Conservation (phyloP, 306 rosid genomes). For the Begonia peltatifolia region DNA sequence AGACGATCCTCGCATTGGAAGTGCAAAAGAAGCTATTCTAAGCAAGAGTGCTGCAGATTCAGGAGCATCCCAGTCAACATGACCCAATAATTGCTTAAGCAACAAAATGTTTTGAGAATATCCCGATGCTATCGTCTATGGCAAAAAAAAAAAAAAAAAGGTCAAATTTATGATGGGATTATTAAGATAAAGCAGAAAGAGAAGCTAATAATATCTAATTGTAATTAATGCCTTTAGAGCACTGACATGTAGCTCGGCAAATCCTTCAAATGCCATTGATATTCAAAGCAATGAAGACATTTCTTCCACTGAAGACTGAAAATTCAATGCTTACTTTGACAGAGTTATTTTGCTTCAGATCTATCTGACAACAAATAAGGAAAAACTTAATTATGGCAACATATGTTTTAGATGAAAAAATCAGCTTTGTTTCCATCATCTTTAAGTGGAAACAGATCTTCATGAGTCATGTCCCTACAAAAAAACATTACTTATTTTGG, state of each 20-base stretch:
- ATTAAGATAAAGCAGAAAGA: background rate
- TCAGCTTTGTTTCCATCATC: slow-evolving; percentile 47
- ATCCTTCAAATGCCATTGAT: slow-evolving; percentile 82
- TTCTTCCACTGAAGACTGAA: slow-evolving; percentile 41
- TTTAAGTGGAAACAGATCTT: slow-evolving; percentile 55
- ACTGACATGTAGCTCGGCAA: slow-evolving; percentile 73
- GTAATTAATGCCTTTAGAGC: slow-evolving; percentile 69
- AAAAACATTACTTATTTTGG: background rate
- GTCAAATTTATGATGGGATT: background rate
- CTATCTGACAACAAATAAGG: slow-evolving; percentile 61
- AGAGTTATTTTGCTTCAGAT: slow-evolving; percentile 38
- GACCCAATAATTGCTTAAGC: slow-evolving; percentile 69
- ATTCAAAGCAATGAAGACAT: slow-evolving; percentile 62
- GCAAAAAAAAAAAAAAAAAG: no score
- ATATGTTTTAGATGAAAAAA: slow-evolving; percentile 56
- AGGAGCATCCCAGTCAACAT: slow-evolving; percentile 78
- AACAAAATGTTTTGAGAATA: slow-evolving; percentile 53
- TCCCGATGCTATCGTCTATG: slow-evolving; percentile 57
- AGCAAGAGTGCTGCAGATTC: slow-evolving; percentile 85
- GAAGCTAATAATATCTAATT: slow-evolving; percentile 41
- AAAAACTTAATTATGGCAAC: slow-evolving; percentile 67
- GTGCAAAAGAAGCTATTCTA: slow-evolving; percentile 78
- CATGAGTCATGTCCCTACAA: slow-evolving; percentile 80
- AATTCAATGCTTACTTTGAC: slow-evolving; percentile 29
- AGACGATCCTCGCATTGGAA: slow-evolving; percentile 34